Evolutionary conservation across 768 basidiomycete genomes (phyloP), one percentile per base, ranked within the genome.

Genomic region (Tylopilus subfusipes): DNA sequence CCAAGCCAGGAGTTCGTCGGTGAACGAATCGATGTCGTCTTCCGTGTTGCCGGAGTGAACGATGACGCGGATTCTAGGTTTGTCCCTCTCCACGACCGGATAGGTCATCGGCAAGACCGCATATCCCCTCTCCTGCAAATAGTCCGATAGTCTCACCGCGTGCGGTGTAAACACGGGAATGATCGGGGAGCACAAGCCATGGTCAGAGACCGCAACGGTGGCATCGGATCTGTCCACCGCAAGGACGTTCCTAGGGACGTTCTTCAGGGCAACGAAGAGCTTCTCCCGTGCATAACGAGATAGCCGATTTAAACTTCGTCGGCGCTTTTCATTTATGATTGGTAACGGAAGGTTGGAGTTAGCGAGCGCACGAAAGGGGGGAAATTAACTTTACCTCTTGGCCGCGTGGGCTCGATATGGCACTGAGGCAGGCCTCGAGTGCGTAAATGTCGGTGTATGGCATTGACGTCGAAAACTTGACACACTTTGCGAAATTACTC

Each of bases 381-480:
- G 12, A 29, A n/a, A 49, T 53, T 21, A 16, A 36, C 11, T 12
- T 38, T 59, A 67, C 65, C 59, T 66, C 59, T 25, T 63, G 44
- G 19, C 64, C 62, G 3, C 43, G 52, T 21, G 51, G 21, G 27
- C 57, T 46, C 12, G 59, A 53, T 7, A 66, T 52, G 36, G 53
- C 48, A 7, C 50, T 29, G 13, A 67, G 83, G 40, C 93, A 58
- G 5, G 59, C 76, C 18, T 88, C 73, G 11, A 66, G 56, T 0
- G 57, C 64, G 5, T 63, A 66, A 0, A 66, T 42, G 22, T 61
- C 58, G 8, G 54, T 55, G 27, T 64, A 61, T 22, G 59, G 55
- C 48, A 66, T 59, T 5, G 62, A 47, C 6, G 65, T 67, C 21
- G 65, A 55, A 49, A 57, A 66, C 14, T 58, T 62, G 48, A 66